Percentiles rank a stretch among this genome's conserved stretches.
Evolutionary conservation across 2,329 filamentous ascomycete species (phyloP).

Genomic region (Stachybotrys echinatus): DNA sequence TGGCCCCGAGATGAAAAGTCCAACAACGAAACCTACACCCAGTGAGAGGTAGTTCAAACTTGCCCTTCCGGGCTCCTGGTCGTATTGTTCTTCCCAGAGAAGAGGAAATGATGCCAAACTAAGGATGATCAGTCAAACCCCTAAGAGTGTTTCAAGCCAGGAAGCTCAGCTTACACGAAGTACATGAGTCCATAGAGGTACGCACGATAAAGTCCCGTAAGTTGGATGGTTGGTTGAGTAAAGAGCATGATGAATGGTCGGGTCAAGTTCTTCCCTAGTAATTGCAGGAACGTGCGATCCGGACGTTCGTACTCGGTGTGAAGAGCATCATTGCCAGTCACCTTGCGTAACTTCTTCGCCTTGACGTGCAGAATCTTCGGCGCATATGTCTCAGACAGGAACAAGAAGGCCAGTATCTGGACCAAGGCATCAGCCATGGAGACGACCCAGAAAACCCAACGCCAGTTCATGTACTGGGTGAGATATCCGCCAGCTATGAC

Average conservation of each 20-base stretch:
- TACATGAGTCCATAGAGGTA: constrained; percentile 51
- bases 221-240: constrained; percentile 43
- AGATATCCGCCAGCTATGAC: constrained; percentile 30
- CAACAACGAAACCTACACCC: constrained; percentile 48
- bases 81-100: constrained; percentile 42
- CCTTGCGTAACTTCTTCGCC: constrained; percentile 18
- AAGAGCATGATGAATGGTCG: constrained; percentile 44
- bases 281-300: constrained; percentile 16
- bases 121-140: neutral
- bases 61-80: constrained; percentile 37
- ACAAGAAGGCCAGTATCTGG: constrained; percentile 27
- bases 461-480: constrained; percentile 31
- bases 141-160: neutral
- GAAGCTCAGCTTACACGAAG: constrained; percentile 27
- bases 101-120: constrained; percentile 45
- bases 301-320: constrained; percentile 21
- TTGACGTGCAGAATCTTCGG: constrained; percentile 23
- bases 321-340: constrained; percentile 19
- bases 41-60: constrained; percentile 50
- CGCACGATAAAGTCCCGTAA: constrained; percentile 42
- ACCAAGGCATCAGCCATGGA: constrained; percentile 29
- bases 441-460: constrained; percentile 39
- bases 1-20: constrained; percentile 44
- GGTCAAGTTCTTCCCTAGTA: constrained; percentile 26
- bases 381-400: constrained; percentile 33